Evolutionary conservation across 495 filamentous ascomycete genomes (phyloP).

Genomic region (Terfezia boudieri): DNA sequence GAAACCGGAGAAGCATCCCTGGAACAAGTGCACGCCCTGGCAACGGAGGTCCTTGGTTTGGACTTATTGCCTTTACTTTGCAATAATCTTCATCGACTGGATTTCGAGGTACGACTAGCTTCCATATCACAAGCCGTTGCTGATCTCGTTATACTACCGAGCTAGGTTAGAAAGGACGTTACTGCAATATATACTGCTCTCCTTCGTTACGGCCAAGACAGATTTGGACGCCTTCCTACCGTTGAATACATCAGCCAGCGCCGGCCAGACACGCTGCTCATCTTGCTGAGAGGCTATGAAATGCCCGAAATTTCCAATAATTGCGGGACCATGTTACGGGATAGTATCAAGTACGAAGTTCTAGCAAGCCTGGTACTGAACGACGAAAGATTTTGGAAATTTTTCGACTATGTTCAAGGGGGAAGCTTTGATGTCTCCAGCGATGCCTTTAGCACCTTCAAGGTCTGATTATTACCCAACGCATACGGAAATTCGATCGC

Average conservation of each 20-base stretch:
- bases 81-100: conserved; percentile 51
- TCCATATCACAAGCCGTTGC: conserved; percentile 58
- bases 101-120: conserved; percentile 42
- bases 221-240: conserved; percentile 28
- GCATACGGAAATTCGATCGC: background rate
- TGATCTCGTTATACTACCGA: conserved; percentile 73
- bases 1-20: conserved; percentile 43
- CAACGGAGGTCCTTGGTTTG: conserved; percentile 61
- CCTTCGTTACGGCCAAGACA: conserved; percentile 18
- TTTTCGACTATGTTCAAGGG: conserved; percentile 92
- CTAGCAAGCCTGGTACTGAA: conserved; percentile 78
- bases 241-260: conserved; percentile 66
- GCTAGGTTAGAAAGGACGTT: conserved; percentile 35
- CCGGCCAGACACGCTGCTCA: conserved; percentile 66
- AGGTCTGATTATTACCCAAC: conserved; percentile 30
- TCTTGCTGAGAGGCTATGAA: conserved; percentile 74
- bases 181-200: conserved; percentile 17
- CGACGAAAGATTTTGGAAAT: conserved; percentile 92
- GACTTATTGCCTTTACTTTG: conserved; percentile 71
- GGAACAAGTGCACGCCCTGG: conserved; percentile 61
- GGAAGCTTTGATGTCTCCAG: conserved; percentile 90
- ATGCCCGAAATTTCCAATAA: conserved; percentile 70
- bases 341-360: conserved; percentile 77
- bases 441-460: conserved; percentile 91
- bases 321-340: conserved; percentile 73